Base-by-base conservation (phyloP, 2,329 filamentous ascomycete species). In the Trichoderma simmonsii region DNA sequence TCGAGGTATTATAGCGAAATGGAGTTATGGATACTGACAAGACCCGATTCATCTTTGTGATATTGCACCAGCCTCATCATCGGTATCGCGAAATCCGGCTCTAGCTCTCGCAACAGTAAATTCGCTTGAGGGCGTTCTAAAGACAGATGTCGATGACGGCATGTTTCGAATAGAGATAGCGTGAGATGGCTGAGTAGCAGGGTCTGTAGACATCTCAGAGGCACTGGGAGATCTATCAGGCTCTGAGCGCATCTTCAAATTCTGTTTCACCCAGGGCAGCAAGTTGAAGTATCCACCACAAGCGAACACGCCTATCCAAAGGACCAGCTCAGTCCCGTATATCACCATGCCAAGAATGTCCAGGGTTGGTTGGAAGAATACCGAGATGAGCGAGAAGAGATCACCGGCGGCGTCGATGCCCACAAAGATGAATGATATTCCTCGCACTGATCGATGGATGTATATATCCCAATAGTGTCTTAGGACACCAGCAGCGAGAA, bases 341-440 rank as follows among this genome's bases (percentile, higher is more conserved):
- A 92, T 91, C 1, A 90, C 85, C 73, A 93, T 85, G 0, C 90
- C 91, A 0, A 92, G 79, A 0, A 91, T 77, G 76, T 92, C 88
- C 4, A 91, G 76, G 21, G 82, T 80, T 0, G 84, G 83, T 77
- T 91, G 86, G 74, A 91, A 92, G 56, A 91, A 81, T 18, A 93
- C 83, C 0, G 90, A 91, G 3, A 90, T 78, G 0, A 93, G 81
- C 0, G 90, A 92, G 69, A 90, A 90, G 4, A 93, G 78, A 78
- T 93, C 91, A 0, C 91, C 91, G 0, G 88, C 83, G 0, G 90
- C 91, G 79, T 93, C 91, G 57, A 93, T 91, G 1, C 83, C 88
- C 0, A 92, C 90, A 74, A 93, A 93, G 3, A 92, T 82, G 78
- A 93, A 93, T 1, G 90, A 92, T 51, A 93, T 92, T 8, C 91